Evolutionary conservation across 768 basidiomycete genomes (phyloP).

Genomic region (Daedalea quercina): DNA sequence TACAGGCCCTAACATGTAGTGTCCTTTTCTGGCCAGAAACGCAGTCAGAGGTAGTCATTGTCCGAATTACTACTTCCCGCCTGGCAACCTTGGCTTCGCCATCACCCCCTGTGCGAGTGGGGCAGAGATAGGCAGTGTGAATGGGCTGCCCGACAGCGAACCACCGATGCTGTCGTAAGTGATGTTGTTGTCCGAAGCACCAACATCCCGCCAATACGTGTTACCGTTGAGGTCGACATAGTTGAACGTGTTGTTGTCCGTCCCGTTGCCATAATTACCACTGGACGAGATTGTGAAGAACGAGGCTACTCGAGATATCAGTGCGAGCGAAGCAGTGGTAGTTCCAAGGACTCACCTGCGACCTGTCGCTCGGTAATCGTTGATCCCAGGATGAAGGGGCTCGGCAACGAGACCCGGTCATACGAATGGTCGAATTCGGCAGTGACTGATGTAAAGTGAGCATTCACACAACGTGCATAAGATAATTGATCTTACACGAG

Average conservation of each 20-base stretch:
- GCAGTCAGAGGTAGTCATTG: neutral
- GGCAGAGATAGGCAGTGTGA: constrained; percentile 4
- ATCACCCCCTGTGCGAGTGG: constrained; percentile 7
- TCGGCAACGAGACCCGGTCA: constrained; percentile 47
- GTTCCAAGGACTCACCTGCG: constrained; percentile 34
- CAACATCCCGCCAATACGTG: constrained; percentile 54
- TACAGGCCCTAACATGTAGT: no score
- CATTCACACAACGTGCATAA: no score
- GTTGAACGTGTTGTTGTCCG: constrained; percentile 58
- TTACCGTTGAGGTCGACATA: constrained; percentile 56
- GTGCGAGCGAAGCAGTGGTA: neutral
- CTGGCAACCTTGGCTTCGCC: constrained; percentile 29
- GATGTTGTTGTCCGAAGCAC: constrained; percentile 55
- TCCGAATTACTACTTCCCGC: constrained; percentile 17
- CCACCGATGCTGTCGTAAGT: constrained; percentile 53
- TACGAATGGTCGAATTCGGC: constrained; percentile 64
- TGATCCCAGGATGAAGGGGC: constrained; percentile 51
- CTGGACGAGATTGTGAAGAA: constrained; percentile 38
- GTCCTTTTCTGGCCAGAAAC: neutral
- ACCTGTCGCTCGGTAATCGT: constrained; percentile 54
- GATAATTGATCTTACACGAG: constrained; percentile 26
- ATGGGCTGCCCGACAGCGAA: constrained; percentile 26
- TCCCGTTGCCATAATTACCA: constrained; percentile 60
- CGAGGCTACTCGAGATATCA: constrained; percentile 31
- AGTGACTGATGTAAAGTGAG: constrained; percentile 40